Conservation (phyloP, 2,329 filamentous ascomycete species). For the Bipolaris oryzae region DNA sequence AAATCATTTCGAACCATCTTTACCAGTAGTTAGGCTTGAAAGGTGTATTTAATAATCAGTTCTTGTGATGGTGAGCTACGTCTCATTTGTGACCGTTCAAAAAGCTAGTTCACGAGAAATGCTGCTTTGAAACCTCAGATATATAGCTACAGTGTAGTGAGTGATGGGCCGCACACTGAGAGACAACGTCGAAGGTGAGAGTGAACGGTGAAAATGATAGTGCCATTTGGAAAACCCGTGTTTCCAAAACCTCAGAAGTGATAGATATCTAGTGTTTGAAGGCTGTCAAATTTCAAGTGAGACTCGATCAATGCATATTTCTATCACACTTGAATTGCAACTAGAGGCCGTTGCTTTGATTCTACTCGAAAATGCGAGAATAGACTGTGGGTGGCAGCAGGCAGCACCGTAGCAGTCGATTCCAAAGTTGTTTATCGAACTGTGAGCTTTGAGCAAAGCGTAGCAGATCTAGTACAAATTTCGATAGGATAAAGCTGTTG, state of each 20-base stretch:
- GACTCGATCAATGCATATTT: too few species aligned
- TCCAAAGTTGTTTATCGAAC: neutral
- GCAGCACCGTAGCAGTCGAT: neutral
- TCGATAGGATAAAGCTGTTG: neutral
- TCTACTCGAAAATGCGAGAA: neutral
- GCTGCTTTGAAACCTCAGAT: neutral
- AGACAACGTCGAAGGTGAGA: neutral
- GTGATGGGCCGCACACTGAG: neutral
- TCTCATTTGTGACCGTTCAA: too few species aligned
- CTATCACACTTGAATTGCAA: neutral
- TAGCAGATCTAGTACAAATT: neutral
- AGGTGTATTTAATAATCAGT: neutral
- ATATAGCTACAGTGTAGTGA: neutral
- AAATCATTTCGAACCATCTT: neutral
- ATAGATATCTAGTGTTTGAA: neutral
- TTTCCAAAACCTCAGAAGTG: neutral
- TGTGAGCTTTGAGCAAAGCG: neutral
- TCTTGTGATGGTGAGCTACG: too few species aligned
- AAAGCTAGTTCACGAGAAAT: too few species aligned
- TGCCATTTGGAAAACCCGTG: neutral
- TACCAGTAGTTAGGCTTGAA: neutral
- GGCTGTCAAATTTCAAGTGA: too few species aligned
- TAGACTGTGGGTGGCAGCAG: neutral
- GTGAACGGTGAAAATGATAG: neutral
- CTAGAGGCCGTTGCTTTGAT: too few species aligned